These are phyloP conservation scores for Cucumis hystrix DNA, from an alignment of 306 rosid genomes.

Conservation along the genomic window DNA sequence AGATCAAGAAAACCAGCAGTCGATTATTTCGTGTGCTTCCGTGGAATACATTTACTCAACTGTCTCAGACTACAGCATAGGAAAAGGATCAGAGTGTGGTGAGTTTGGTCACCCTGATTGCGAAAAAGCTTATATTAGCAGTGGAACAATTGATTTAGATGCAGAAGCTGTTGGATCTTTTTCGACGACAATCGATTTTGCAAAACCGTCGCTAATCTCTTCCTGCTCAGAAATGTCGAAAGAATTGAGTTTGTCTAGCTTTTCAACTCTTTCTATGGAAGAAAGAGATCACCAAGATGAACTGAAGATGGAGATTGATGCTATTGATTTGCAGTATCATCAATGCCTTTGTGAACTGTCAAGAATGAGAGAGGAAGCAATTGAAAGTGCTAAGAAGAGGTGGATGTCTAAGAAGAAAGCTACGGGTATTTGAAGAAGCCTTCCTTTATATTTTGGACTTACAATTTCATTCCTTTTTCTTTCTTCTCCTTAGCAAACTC, in stretches of 20 bases:
- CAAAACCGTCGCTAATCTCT: constrained; percentile 21
- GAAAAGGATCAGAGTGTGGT: neutral
- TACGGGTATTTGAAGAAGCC: constrained; percentile 8
- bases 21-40: constrained; percentile 38
- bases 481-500: neutral
- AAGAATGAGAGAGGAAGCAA: constrained; percentile 59
- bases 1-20: constrained; percentile 34
- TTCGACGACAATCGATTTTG: constrained; percentile 15
- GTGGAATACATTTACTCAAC: constrained; percentile 20
- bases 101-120: neutral
- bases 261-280: constrained; percentile 19
- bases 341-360: constrained; percentile 38
- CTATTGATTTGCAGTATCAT: constrained; percentile 42
- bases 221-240: constrained; percentile 14
- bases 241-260: constrained; percentile 26
- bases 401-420: constrained; percentile 50
- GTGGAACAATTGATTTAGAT: neutral
- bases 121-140: neutral
- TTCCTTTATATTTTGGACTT: neutral
- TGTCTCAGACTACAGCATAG: constrained; percentile 12
- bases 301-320: constrained; percentile 54
- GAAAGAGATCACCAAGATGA: constrained; percentile 21
- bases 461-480: neutral
- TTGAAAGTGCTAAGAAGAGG: constrained; percentile 43
- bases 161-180: constrained; percentile 6